Evolutionary conservation across 2,329 filamentous ascomycete species (phyloP).

Genomic region (Cyphellophora europaea): DNA sequence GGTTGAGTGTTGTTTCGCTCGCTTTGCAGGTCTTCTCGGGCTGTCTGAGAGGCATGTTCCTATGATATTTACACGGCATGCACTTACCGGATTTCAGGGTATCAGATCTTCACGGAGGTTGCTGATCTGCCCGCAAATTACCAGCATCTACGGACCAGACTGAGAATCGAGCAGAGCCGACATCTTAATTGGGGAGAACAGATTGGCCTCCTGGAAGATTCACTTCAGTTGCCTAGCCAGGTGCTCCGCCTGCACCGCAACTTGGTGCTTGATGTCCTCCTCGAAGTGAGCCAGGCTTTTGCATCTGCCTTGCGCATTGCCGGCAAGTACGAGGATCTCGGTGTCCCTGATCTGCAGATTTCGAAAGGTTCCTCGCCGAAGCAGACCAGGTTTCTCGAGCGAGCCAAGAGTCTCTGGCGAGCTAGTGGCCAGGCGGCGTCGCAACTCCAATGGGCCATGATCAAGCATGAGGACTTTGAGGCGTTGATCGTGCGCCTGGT

Average conservation of each 20-base stretch:
- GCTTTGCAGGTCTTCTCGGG: slow-evolving; percentile 3
- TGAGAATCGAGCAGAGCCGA: slow-evolving; percentile 4
- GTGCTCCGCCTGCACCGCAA: slow-evolving; percentile 3
- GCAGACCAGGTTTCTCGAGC: not conserved
- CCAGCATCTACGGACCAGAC: slow-evolving; percentile 1
- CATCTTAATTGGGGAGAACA: slow-evolving; percentile 7
- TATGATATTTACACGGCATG: not conserved
- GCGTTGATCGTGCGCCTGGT: not conserved
- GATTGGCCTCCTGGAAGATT: slow-evolving; percentile 5
- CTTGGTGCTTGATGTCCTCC: slow-evolving; percentile 4
- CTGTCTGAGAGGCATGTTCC: slow-evolving; percentile 2
- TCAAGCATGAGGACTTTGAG: not conserved
- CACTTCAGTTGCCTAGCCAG: slow-evolving; percentile 2
- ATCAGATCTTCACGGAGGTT: slow-evolving; percentile 4
- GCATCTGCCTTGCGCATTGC: not conserved
- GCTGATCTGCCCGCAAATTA: slow-evolving; percentile 4
- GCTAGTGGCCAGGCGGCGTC: not conserved
- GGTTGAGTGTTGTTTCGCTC: slow-evolving; percentile 4
- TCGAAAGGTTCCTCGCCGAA: not conserved
- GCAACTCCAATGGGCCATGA: not conserved
- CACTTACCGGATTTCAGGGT: slow-evolving; percentile 1
- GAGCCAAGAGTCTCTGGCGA: not conserved
- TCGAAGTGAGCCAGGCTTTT: slow-evolving; percentile 3
- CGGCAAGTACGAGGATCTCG: not conserved
- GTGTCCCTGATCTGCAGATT: not conserved